Percentiles rank a stretch among this genome's conserved stretches.
These are phyloP conservation scores for Flaveria brownii DNA, from an alignment of 129 eudicot species.

Conservation along the genomic window DNA sequence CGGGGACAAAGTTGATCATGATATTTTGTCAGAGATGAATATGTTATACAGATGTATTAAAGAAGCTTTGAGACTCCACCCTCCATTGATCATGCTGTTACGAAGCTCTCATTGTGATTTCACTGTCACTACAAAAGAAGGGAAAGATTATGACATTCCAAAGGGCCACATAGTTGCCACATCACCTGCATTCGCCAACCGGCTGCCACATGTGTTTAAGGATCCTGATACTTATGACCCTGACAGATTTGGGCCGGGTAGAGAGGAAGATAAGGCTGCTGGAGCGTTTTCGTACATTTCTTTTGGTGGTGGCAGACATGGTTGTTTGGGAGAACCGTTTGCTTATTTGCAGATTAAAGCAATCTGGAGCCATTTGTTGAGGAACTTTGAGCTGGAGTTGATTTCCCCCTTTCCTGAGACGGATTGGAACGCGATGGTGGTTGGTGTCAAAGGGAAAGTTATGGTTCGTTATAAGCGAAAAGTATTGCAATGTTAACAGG, in stretches of 20 bases:
- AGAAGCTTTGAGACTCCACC: constrained; percentile 93
- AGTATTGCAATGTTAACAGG: constrained; percentile 29
- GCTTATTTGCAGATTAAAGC: constrained; percentile 93
- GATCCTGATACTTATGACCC: constrained; percentile 90
- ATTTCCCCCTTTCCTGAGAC: constrained; percentile 90
- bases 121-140: constrained; percentile 72
- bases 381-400: constrained; percentile 85
- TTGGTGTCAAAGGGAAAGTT: constrained; percentile 94
- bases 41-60: constrained; percentile 76
- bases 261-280: constrained; percentile 89
- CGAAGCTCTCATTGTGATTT: constrained; percentile 82
- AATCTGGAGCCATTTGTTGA: constrained; percentile 89
- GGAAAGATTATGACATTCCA: constrained; percentile 81
- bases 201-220: constrained; percentile 75
- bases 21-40: constrained; percentile 83
- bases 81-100: constrained; percentile 87
- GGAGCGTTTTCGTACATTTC: constrained; percentile 94
- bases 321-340: constrained; percentile 94
- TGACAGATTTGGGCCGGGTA: constrained; percentile 72
- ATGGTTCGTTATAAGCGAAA: constrained; percentile 89
- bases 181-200: constrained; percentile 87
- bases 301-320: constrained; percentile 97
- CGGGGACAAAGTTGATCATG: constrained; percentile 71
- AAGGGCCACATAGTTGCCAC: constrained; percentile 96
- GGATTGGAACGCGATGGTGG: constrained; percentile 99